Base-by-base conservation (phyloP, 805 yeast genomes). In the Torulaspora quercuum region DNA sequence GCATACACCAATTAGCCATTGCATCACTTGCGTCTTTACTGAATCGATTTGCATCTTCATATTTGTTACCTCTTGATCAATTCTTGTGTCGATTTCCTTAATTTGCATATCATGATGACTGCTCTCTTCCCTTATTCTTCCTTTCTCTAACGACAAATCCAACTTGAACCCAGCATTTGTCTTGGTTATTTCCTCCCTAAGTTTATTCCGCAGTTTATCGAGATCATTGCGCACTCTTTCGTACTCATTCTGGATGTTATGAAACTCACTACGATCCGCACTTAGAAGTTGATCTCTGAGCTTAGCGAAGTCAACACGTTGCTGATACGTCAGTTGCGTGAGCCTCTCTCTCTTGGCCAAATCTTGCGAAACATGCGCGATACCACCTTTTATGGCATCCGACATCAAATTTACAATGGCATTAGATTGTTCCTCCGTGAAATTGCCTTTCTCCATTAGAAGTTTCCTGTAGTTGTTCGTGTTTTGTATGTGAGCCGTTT, bases 1-100 rank as follows among this genome's bases (percentile, higher is more conserved):
- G 57, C 95, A 85, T 12, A 92, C 97, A 70, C 97, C 97, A 52
- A 92, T 87, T 46, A 92, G 73, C 98, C 98, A 92, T 64, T 92
- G 98, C 80, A 88, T 77, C 33, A 92, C 97, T 60, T 92, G 97
- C 2, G 95, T 86, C 66, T 92, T 92, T 20, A 90, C 95, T 28
- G 86, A 79, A 55, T 92, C 95, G 48, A 92, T 88, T 63, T 90
- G 96, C 71, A 89, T 85, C 62, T 85, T 89, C 77, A 92, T 85
- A 57, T 92, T 90, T 25, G 90, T 82, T 17, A 92, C 82, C 54
- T 92, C 98, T 62, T 92, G 95, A 59, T 92, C 97, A 37, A 92
- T 89, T 46, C 95, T 72, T 3, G 96, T 86, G 56, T 88, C 94
- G 3, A 95, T 87, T 55, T 92, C 98, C 59, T 87, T 92, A 42